Percentiles rank a stretch among this genome's conserved stretches.
Evolutionary conservation across 148 eudicot genomes (phyloP).

Genomic region (Vaccinium myrtillus): DNA sequence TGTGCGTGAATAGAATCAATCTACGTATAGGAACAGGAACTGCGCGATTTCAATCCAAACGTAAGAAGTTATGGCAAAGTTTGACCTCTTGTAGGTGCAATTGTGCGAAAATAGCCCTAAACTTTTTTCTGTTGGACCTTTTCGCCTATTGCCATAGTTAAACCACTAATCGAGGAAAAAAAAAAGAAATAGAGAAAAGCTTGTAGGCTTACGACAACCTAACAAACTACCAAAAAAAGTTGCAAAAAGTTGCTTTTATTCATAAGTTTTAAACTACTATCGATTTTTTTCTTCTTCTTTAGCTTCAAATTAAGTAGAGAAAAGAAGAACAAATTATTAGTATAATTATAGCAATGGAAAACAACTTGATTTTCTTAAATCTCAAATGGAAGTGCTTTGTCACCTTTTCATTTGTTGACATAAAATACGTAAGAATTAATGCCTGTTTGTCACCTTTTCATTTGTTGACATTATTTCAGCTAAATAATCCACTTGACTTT

Average conservation of each 20-base stretch:
- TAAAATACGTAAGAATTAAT: neutral
- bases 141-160: too few relatives aligned
- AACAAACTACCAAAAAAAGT: neutral
- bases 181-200: neutral
- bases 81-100: too few relatives aligned
- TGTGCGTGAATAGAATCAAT: too few relatives aligned
- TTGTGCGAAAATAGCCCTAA: too few relatives aligned
- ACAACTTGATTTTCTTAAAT: constrained; percentile 6
- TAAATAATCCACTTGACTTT: too few relatives aligned
- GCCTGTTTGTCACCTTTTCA: neutral
- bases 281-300: neutral
- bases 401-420: too few relatives aligned
- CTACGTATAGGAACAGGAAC: too few relatives aligned
- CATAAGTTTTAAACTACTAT: neutral
- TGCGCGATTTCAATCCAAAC: too few relatives aligned
- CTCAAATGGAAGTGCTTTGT: neutral
- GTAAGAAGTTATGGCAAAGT: too few relatives aligned
- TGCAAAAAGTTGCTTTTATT: neutral
- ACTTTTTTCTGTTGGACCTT: too few relatives aligned
- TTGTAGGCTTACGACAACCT: neutral
- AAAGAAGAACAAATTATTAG: neutral
- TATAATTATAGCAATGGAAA: neutral
- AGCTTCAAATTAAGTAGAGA: neutral
- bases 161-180: too few relatives aligned
- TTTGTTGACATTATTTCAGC: neutral